phyloP scores from a whole-genome alignment of 805 yeast genomes.

The Saccharomycopsis vini region DNA sequence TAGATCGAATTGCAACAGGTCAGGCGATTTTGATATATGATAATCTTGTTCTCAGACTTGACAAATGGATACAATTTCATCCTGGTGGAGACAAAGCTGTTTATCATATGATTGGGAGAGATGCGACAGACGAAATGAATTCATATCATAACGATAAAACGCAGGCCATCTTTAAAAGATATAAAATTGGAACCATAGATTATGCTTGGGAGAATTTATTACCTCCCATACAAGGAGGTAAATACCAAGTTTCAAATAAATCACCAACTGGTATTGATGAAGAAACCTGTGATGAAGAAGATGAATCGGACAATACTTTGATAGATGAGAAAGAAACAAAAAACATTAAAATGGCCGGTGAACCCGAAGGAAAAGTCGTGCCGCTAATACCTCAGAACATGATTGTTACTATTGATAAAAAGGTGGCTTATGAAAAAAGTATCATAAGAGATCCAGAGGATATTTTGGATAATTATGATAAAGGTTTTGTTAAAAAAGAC shows the following conservation, averaged over 20 bases:
- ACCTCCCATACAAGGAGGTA: slow-evolving; percentile 87
- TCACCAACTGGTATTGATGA: background rate
- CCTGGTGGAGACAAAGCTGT: slow-evolving; percentile 90
- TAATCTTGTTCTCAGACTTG: slow-evolving; percentile 50
- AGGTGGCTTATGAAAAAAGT: slow-evolving; percentile 22
- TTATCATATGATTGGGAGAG: slow-evolving; percentile 77
- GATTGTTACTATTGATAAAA: slow-evolving; percentile 32
- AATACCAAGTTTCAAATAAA: slow-evolving; percentile 27
- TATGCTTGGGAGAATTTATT: slow-evolving; percentile 62
- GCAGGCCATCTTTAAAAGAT: slow-evolving; percentile 39
- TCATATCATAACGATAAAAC: slow-evolving; percentile 70
- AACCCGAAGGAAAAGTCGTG: slow-evolving; percentile 32
- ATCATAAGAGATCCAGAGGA: slow-evolving; percentile 48
- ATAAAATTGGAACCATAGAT: slow-evolving; percentile 58
- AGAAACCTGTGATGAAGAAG: background rate
- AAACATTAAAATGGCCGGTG: slow-evolving; percentile 29
- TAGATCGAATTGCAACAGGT: slow-evolving; percentile 57
- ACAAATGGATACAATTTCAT: slow-evolving; percentile 62
- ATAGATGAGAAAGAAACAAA: background rate
- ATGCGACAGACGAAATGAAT: slow-evolving; percentile 85
- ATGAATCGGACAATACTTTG: slow-evolving; percentile 8
- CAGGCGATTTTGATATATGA: slow-evolving; percentile 62
- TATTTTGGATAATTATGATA: slow-evolving; percentile 50
- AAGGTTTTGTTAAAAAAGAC: slow-evolving; percentile 45
- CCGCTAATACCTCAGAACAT: slow-evolving; percentile 46